phyloP scores from a whole-genome alignment of 2,329 filamentous ascomycete genomes.

The Verticillium isaacii region DNA sequence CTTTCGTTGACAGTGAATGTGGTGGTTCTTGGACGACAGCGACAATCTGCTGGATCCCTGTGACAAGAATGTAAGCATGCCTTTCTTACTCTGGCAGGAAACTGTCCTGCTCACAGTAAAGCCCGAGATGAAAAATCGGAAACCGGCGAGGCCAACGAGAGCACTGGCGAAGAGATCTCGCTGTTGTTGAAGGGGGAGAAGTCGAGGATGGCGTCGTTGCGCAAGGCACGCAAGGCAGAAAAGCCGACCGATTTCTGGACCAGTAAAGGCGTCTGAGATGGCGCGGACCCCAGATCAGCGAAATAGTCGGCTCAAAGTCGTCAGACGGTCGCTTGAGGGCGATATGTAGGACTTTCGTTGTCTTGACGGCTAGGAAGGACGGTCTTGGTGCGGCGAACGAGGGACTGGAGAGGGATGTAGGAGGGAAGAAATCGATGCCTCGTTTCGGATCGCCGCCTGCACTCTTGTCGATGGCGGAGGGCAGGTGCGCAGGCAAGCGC shows the following conservation, averaged over 20 bases:
- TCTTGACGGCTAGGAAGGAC: constrained; percentile 21
- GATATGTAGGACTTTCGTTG: constrained; percentile 1
- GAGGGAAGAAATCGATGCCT: not conserved
- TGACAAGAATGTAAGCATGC: not conserved
- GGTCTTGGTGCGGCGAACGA: constrained; percentile 29
- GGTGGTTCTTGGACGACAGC: not conserved
- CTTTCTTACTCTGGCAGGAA: not conserved
- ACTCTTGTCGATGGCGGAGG: not conserved
- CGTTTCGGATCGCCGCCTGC: not conserved
- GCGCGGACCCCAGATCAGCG: constrained; percentile 27
- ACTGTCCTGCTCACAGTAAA: not conserved
- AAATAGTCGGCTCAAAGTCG: constrained; percentile 30
- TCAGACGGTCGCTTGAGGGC: constrained; percentile 15
- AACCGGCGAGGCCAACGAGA: not conserved
- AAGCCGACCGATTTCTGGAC: constrained; percentile 33
- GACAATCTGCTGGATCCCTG: not conserved
- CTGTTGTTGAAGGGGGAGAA: not conserved
- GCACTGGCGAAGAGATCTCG: not conserved
- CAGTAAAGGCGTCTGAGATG: constrained; percentile 59
- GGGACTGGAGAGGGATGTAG: constrained; percentile 12
- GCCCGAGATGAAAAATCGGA: not conserved
- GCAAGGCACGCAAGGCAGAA: not conserved
- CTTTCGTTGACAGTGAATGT: constrained; percentile 1
- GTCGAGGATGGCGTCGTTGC: not conserved
- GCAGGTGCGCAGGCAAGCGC: not conserved